phyloP scores from a whole-genome alignment of 2,329 filamentous ascomycete genomes.

The Chrysosporium keratinophilum region DNA sequence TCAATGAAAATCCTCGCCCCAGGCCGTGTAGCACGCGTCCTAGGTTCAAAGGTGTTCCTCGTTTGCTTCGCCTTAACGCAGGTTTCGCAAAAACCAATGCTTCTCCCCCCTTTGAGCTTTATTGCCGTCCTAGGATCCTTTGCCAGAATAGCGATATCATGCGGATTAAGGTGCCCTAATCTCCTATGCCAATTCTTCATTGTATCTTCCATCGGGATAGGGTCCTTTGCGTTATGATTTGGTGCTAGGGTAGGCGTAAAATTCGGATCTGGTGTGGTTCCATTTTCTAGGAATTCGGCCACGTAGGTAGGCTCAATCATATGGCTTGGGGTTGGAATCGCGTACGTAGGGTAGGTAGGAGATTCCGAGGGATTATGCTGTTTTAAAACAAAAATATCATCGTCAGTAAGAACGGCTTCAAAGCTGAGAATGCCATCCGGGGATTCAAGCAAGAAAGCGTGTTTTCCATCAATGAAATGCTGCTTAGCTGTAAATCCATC shows the following conservation, averaged over 20 bases:
- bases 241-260: background rate
- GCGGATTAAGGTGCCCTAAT: background rate
- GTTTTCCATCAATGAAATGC: background rate
- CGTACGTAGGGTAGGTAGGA: background rate
- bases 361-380: too few species aligned
- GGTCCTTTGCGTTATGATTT: background rate
- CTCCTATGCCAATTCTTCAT: constrained; percentile 1
- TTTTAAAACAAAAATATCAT: background rate
- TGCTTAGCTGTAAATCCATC: background rate
- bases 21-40: too few species aligned
- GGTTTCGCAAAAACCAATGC: background rate
- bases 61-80: background rate
- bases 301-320: background rate
- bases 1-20: too few species aligned
- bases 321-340: background rate
- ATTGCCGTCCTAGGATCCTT: background rate
- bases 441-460: background rate
- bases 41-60: background rate
- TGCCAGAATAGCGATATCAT: background rate
- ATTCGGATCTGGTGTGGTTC: background rate
- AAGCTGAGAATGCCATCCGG: background rate
- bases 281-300: background rate
- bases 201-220: background rate
- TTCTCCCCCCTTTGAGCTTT: background rate
- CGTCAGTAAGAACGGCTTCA: background rate